phyloP scores from a whole-genome alignment of 2,329 filamentous ascomycete genomes.

The Byssothecium circinans region DNA sequence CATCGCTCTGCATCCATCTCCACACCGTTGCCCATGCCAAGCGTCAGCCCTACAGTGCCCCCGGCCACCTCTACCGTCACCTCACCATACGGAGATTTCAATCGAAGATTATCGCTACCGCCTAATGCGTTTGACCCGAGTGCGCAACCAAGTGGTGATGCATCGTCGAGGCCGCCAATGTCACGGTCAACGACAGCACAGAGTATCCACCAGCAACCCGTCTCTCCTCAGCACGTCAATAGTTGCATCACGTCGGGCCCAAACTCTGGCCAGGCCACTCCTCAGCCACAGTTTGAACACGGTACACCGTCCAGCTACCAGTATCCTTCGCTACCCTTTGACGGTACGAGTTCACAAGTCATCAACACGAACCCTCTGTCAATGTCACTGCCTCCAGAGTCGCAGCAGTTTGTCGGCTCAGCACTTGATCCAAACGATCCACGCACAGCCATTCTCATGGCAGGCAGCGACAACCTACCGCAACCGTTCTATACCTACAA shows the following conservation, averaged over 20 bases:
- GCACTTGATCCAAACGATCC: slow-evolving; percentile 51
- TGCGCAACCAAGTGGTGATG: slow-evolving; percentile 14
- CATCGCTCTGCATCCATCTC: slow-evolving; percentile 51
- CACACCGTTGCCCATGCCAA: slow-evolving; percentile 40
- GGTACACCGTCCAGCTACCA: slow-evolving; percentile 11
- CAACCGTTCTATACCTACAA: slow-evolving; percentile 51
- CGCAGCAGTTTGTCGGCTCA: slow-evolving; percentile 56
- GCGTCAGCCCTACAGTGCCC: slow-evolving; percentile 30
- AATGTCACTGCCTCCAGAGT: slow-evolving; percentile 54
- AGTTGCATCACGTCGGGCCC: slow-evolving; percentile 17
- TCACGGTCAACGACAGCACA: slow-evolving; percentile 25
- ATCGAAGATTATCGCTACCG: slow-evolving; percentile 50
- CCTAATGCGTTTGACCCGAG: slow-evolving; percentile 28
- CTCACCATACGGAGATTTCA: slow-evolving; percentile 29
- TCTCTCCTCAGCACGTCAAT: slow-evolving; percentile 24
- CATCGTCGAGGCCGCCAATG: slow-evolving; percentile 17
- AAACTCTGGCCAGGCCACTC: slow-evolving; percentile 25
- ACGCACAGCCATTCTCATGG: slow-evolving; percentile 51
- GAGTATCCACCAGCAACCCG: slow-evolving; percentile 24
- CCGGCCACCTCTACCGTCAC: slow-evolving; percentile 20
- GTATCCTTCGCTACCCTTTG: slow-evolving; percentile 18
- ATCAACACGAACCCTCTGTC: slow-evolving; percentile 50
- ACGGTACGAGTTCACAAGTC: slow-evolving; percentile 28
- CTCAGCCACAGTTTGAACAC: slow-evolving; percentile 22
- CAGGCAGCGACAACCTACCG: slow-evolving; percentile 45